These are phyloP conservation scores for Bothriochloa decipiens DNA, from an alignment of 176 grass and related monocot species.

Conservation along the genomic window DNA sequence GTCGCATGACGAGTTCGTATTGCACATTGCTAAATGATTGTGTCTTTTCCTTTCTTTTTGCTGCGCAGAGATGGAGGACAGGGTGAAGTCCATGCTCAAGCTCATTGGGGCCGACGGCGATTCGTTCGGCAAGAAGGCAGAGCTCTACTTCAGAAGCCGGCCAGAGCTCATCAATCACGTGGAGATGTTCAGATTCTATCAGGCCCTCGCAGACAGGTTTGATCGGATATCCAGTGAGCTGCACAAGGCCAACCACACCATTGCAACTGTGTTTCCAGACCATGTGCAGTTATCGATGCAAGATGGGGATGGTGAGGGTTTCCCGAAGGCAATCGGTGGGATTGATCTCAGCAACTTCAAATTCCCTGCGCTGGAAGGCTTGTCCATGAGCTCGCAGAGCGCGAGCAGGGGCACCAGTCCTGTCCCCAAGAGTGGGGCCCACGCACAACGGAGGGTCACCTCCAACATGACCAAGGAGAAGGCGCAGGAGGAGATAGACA, in stretches of 20 bases:
- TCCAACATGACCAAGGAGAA: slow-evolving; percentile 75
- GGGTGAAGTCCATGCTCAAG: slow-evolving; percentile 76
- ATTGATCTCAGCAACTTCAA: slow-evolving; percentile 61
- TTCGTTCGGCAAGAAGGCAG: slow-evolving; percentile 83
- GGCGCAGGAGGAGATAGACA: slow-evolving; percentile 74
- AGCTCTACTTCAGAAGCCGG: slow-evolving; percentile 85
- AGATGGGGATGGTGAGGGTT: slow-evolving; percentile 52
- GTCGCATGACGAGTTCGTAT: not conserved
- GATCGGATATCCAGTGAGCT: slow-evolving; percentile 75
- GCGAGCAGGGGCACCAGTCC: slow-evolving; percentile 35
- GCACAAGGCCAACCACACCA: slow-evolving; percentile 97
- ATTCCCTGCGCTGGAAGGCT: slow-evolving; percentile 45
- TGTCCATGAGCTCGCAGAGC: slow-evolving; percentile 45
- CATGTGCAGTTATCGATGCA: slow-evolving; percentile 79
- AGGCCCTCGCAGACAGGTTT: slow-evolving; percentile 69
- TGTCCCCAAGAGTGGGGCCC: slow-evolving; percentile 43
- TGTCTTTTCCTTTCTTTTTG: not conserved
- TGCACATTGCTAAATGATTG: not conserved
- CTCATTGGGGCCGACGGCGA: slow-evolving; percentile 88
- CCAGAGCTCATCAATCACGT: slow-evolving; percentile 87
- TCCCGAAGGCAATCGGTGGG: slow-evolving; percentile 49
- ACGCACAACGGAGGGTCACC: slow-evolving; percentile 47
- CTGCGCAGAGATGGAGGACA: slow-evolving; percentile 88
- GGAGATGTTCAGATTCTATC: slow-evolving; percentile 75
- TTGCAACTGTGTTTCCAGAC: slow-evolving; percentile 77